These are phyloP conservation scores for Symbiodinium natans DNA, from an alignment of 73 alveolate species.

Conservation along the genomic window DNA sequence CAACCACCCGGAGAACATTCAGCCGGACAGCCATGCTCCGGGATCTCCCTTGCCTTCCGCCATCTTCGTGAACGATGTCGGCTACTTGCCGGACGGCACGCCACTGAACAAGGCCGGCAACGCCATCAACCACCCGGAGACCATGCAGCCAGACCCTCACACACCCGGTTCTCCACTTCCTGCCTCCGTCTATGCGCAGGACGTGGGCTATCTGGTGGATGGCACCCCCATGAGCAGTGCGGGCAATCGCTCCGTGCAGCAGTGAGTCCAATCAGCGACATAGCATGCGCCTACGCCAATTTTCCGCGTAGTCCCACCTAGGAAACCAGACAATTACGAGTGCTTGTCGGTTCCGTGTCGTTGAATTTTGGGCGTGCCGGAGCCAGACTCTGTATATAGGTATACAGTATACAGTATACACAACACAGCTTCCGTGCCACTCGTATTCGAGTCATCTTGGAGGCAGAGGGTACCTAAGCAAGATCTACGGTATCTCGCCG, in stretches of 20 bases:
- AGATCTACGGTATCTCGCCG: too few species aligned
- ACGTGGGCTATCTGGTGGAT: not conserved
- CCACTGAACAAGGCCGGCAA: not conserved
- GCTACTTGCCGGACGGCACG: constrained; percentile 22
- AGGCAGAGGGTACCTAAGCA: too few species aligned
- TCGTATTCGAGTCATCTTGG: too few species aligned
- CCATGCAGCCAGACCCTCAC: not conserved
- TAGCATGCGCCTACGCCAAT: too few species aligned
- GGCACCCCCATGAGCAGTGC: not conserved
- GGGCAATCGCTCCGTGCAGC: not conserved
- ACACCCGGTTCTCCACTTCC: constrained; percentile 4
- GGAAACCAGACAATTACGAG: too few species aligned
- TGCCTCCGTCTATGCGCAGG: not conserved
- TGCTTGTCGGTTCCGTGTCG: too few species aligned
- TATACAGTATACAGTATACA: too few species aligned
- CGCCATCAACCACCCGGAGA: constrained; percentile 8
- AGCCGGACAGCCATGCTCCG: constrained; percentile 5
- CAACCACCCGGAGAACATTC: constrained; percentile 8
- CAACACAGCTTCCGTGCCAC: too few species aligned
- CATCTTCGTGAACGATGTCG: not conserved
- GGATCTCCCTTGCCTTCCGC: constrained; percentile 45
- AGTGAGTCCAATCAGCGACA: too few species aligned
- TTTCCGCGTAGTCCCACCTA: too few species aligned
- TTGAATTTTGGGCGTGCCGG: too few species aligned
- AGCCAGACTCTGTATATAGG: too few species aligned